These are phyloP conservation scores for Tilletia walkeri DNA, from an alignment of 1,284 basidiomycete genomes.

Conservation along the genomic window DNA sequence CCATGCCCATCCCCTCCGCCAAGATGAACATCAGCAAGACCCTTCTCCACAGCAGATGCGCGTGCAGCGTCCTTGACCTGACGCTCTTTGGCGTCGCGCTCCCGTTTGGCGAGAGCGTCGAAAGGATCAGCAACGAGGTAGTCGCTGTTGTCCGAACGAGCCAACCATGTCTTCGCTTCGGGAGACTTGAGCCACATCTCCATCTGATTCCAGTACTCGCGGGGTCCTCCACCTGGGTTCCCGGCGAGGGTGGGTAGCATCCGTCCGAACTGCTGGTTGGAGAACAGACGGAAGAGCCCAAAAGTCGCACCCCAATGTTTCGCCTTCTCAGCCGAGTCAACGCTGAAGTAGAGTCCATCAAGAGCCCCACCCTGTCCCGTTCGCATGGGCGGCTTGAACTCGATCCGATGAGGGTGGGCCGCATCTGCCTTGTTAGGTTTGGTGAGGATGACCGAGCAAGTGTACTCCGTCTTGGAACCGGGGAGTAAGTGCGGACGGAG, in stretches of 20 bases:
- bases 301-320: slow-evolving; percentile 57
- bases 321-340: slow-evolving; percentile 27
- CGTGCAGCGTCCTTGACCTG: slow-evolving; percentile 31
- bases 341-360: slow-evolving; percentile 5
- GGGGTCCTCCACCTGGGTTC: slow-evolving; percentile 32
- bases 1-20: neutral
- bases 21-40: slow-evolving; percentile 27
- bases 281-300: slow-evolving; percentile 52
- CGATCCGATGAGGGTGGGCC: slow-evolving; percentile 29
- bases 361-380: neutral
- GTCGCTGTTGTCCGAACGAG: neutral
- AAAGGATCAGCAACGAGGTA: slow-evolving; percentile 49
- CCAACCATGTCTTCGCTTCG: slow-evolving; percentile 22
- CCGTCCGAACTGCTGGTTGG: slow-evolving; percentile 44
- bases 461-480: slow-evolving; percentile 20
- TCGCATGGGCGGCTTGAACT: slow-evolving; percentile 1
- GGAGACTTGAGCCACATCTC: slow-evolving; percentile 46
- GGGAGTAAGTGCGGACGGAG: slow-evolving; percentile 14
- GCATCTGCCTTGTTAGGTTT: slow-evolving; percentile 53
- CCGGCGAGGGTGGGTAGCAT: slow-evolving; percentile 39
- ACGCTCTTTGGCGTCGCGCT: slow-evolving; percentile 34
- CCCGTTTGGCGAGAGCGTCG: slow-evolving; percentile 43
- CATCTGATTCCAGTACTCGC: slow-evolving; percentile 53
- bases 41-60: slow-evolving; percentile 27
- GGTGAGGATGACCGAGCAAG: slow-evolving; percentile 47